Evolutionary conservation across 345 rosid species (phyloP).

Genomic region (Brassica cretica): DNA sequence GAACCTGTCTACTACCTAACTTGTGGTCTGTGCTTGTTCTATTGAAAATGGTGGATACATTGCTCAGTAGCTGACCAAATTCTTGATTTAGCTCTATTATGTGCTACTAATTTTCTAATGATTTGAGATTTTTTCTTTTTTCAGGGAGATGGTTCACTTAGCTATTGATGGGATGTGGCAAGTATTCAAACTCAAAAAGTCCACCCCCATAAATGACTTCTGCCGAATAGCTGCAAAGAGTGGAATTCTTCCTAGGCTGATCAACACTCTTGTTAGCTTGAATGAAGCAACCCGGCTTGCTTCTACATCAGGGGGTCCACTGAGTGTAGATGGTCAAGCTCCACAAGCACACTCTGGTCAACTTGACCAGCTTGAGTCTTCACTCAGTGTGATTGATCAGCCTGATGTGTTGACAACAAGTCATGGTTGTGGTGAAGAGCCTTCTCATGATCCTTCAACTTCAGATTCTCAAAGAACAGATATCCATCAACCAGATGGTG

Average conservation of each 20-base stretch:
- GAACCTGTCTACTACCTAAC: not conserved
- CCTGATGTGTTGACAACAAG: constrained; percentile 59
- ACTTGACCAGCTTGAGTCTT: constrained; percentile 67
- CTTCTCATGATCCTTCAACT: constrained; percentile 66
- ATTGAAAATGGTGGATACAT: not conserved
- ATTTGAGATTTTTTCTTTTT: constrained; percentile 34
- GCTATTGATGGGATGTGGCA: constrained; percentile 99
- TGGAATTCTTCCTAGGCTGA: constrained; percentile 80
- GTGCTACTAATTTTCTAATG: constrained; percentile 28
- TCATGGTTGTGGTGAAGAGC: constrained; percentile 68
- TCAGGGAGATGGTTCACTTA: constrained; percentile 99
- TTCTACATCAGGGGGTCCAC: constrained; percentile 61
- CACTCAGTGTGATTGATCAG: constrained; percentile 55
- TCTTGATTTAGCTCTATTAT: constrained; percentile 16
- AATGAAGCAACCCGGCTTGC: constrained; percentile 91
- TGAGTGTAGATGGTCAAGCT: constrained; percentile 56
- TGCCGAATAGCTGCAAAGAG: constrained; percentile 97
- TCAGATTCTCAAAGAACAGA: constrained; percentile 75
- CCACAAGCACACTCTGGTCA: constrained; percentile 76
- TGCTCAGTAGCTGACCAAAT: not conserved
- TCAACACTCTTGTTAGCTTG: constrained; percentile 92
- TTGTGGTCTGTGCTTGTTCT: constrained; percentile 8
- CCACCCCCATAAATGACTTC: constrained; percentile 90
- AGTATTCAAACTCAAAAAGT: constrained; percentile 92
- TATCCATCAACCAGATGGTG: constrained; percentile 57